Conservation (phyloP, 2,329 filamentous ascomycete genomes). For the Xylariaceae sp. region DNA sequence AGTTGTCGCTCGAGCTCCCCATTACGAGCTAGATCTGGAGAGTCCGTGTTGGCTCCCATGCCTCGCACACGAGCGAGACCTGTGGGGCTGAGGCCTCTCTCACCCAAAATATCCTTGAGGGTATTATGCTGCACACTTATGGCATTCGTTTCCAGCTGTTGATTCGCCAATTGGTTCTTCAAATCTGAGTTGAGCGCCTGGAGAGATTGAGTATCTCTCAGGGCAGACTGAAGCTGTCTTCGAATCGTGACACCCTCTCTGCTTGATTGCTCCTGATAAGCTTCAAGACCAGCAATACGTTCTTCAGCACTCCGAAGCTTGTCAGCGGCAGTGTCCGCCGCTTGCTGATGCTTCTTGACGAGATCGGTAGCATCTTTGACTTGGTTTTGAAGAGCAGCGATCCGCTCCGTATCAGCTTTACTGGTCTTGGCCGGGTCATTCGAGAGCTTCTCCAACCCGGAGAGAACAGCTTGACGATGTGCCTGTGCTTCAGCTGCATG, state of each 20-base stretch:
- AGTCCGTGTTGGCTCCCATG: conserved; percentile 68
- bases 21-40: conserved; percentile 75
- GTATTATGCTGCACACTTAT: conserved; percentile 88
- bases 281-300: conserved; percentile 91
- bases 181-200: conserved; percentile 78
- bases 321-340: conserved; percentile 81
- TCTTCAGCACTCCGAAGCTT: conserved; percentile 91
- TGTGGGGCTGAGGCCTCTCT: conserved; percentile 79
- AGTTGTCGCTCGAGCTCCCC: conserved; percentile 88
- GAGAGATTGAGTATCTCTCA: conserved; percentile 79
- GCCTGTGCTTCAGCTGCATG: conserved; percentile 83
- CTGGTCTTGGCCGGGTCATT: conserved; percentile 46
- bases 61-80: conserved; percentile 67
- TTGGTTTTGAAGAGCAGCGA: conserved; percentile 73
- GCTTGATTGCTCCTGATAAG: conserved; percentile 95
- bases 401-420: conserved; percentile 59
- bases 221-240: conserved; percentile 78
- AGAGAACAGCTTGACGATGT: conserved; percentile 77
- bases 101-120: conserved; percentile 85
- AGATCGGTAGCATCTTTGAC: conserved; percentile 72
- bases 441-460: conserved; percentile 72
- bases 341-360: conserved; percentile 83
- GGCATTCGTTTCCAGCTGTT: conserved; percentile 92
- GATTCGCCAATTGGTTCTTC: conserved; percentile 75
- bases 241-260: conserved; percentile 86